Conservation (phyloP, 139 green algal species). For the Bryopsis sp. region DNA sequence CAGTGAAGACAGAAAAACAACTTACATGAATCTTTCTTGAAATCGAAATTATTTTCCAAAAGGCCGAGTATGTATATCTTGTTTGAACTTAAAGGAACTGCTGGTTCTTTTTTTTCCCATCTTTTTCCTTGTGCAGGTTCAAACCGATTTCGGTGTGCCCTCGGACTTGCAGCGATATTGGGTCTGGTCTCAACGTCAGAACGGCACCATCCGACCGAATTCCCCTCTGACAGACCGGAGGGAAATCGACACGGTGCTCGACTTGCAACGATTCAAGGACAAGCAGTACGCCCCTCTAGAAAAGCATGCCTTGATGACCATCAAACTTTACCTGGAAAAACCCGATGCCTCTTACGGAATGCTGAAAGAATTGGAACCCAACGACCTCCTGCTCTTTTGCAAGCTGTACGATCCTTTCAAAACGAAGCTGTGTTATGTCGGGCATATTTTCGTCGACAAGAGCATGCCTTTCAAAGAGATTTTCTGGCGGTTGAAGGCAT, state of each 20-base stretch:
- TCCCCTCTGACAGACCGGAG: conserved; percentile 37
- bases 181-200: conserved; percentile 71
- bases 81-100: background rate
- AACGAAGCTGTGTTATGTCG: conserved; percentile 25
- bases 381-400: conserved; percentile 77
- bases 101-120: background rate
- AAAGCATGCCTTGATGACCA: conserved; percentile 44
- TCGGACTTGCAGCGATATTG: conserved; percentile 77
- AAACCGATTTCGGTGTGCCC: conserved; percentile 54
- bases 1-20: too few species aligned
- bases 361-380: background rate
- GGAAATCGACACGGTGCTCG: conserved; percentile 37
- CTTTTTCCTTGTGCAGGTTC: too few species aligned
- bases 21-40: too few species aligned
- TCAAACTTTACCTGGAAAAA: conserved; percentile 74
- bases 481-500: conserved; percentile 31
- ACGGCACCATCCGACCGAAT: conserved; percentile 63
- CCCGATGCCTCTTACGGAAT: conserved; percentile 21
- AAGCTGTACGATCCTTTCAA: conserved; percentile 74
- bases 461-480: conserved; percentile 20
- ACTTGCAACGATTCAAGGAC: conserved; percentile 37
- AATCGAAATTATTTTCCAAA: too few species aligned
- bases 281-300: background rate
- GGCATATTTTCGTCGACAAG: conserved; percentile 25
- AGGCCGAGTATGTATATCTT: too few species aligned